Base-by-base conservation (phyloP, 148 eudicot species). In the Rhododendron mucronatum region DNA sequence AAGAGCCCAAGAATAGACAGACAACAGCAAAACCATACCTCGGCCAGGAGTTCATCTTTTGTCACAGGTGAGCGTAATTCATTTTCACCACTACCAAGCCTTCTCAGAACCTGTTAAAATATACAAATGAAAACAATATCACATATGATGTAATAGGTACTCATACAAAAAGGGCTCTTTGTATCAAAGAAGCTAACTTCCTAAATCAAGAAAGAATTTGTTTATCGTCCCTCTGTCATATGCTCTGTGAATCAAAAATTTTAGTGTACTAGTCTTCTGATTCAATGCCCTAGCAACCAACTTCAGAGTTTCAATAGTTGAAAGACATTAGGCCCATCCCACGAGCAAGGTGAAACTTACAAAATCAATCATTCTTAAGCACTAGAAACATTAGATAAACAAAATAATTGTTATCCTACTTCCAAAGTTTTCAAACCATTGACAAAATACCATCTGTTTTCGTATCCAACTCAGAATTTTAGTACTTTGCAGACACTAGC, bases 31-130 rank as follows among this genome's bases (percentile, higher is more conserved):
- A 85, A 51, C 21, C 82, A 81, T 89, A 97, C 98, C 98, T 97
- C 99, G 53, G 95, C 90, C 41, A 97, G 65, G 77, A 97, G 88
- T 87, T 95, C 94, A 47, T 97, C 96, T 90, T 94, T 95, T 10
- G 93, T 91, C 90, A 97, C 98, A 81, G 98, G 96, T 80, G 90
- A 90, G 82, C 95, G 98, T 82, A 97, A 35, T 88, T 94, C 98
- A 78, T 89, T 92, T 83, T 92, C 98, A 87, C 90, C 92, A 89
- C 92, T 92, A 83, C 86, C 89, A 85, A 90, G 91, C 87, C 92
- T 94, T 89, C 93, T 92, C 47, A 97, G 53, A 86, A 92, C 95
- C 99, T 95, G 88, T 55, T 37, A 77, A 82, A 63, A 89, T 53
- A 57, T 51, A 47, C 35, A 44, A 55, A 44, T 39, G 41, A 39